phyloP scores from a whole-genome alignment of 2,329 filamentous ascomycete genomes.

The Aspergillus ruber region DNA sequence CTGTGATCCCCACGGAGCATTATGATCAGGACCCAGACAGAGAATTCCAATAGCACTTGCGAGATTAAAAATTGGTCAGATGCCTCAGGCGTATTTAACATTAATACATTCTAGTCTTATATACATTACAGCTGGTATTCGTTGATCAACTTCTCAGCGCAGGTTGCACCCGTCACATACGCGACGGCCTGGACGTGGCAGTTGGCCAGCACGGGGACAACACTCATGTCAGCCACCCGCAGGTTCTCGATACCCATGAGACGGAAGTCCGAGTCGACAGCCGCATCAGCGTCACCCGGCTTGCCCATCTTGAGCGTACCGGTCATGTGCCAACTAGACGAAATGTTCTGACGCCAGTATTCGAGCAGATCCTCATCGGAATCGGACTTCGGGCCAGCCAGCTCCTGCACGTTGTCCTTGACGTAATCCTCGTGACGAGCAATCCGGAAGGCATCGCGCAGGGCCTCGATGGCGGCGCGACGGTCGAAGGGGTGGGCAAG shows the following conservation, averaged over 20 bases:
- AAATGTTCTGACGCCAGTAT: conserved; percentile 40
- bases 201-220: conserved; percentile 37
- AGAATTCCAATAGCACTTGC: too few species aligned
- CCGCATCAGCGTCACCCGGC: conserved; percentile 35
- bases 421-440: conserved; percentile 39
- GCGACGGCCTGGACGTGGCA: conserved; percentile 50
- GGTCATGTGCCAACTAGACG: conserved; percentile 51
- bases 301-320: conserved; percentile 55
- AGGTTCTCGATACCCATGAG: conserved; percentile 33
- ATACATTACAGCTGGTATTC: conserved; percentile 35
- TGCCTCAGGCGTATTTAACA: too few species aligned
- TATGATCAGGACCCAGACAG: too few species aligned
- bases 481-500: conserved; percentile 51
- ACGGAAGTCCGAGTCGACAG: conserved; percentile 42
- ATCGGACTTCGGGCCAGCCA: conserved; percentile 42
- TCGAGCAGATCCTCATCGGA: conserved; percentile 50
- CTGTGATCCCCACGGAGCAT: too few species aligned
- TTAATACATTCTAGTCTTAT: not conserved
- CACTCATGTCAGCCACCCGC: conserved; percentile 40
- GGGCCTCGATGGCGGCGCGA: conserved; percentile 43
- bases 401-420: conserved; percentile 37
- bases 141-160: conserved; percentile 45
- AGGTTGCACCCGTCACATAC: conserved; percentile 49
- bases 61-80: too few species aligned
- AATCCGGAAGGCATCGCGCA: conserved; percentile 39